These are phyloP conservation scores for Globisporangium echinulatum DNA, from an alignment of 352 stramenopile genomes.

Conservation along the genomic window DNA sequence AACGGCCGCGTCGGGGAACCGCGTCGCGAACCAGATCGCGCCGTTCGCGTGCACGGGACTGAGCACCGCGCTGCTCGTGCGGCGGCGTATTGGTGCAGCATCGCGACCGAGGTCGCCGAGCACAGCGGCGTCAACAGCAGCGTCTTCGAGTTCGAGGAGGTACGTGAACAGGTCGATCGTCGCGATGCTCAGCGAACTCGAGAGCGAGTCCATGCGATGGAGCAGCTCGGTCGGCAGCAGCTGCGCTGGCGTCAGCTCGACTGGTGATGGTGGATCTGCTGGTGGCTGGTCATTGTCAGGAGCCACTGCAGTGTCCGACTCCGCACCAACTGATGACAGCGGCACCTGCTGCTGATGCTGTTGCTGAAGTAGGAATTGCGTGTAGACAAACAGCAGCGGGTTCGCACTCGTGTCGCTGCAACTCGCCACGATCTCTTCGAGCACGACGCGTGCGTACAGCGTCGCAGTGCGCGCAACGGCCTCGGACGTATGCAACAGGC, in stretches of 20 bases:
- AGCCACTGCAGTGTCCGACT: too few relatives aligned
- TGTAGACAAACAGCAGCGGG: conserved; percentile 66
- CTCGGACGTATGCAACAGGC: conserved; percentile 65
- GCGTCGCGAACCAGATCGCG: conserved; percentile 74
- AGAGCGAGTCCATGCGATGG: conserved; percentile 76
- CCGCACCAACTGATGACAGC: too few relatives aligned
- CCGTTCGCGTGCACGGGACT: conserved; percentile 27
- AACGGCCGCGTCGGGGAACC: conserved; percentile 72
- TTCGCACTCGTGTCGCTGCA: conserved; percentile 63
- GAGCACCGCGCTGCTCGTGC: conserved; percentile 6
- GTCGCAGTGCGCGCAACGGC: conserved; percentile 53
- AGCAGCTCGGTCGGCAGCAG: conserved; percentile 65
- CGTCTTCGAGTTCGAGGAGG: conserved; percentile 62
- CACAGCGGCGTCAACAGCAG: conserved; percentile 48
- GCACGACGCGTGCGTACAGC: conserved; percentile 68
- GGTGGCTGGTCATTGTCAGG: neutral
- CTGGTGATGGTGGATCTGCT: neutral
- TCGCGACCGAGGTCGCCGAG: conserved; percentile 21
- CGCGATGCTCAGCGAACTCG: conserved; percentile 68
- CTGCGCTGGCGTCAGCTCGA: conserved; percentile 11
- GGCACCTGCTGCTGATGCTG: neutral
- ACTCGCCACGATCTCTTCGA: conserved; percentile 76
- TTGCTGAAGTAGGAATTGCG: conserved; percentile 71
- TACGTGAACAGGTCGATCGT: conserved; percentile 81
- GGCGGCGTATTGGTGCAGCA: neutral